Conservation (phyloP, 306 rosid genomes). For the Vigna unguiculata region DNA sequence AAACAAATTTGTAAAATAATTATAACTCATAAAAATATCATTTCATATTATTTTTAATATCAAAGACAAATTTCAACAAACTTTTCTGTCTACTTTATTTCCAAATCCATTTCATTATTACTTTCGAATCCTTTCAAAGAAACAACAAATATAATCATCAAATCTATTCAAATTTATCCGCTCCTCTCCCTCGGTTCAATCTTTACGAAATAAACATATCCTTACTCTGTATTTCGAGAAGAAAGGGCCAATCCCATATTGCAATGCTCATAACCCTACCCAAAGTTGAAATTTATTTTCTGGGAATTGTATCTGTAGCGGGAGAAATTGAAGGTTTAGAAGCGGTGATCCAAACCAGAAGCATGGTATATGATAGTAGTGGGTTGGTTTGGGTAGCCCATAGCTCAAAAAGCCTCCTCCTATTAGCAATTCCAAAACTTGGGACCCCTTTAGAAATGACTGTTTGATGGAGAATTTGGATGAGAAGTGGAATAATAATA, state of each 20-base stretch:
- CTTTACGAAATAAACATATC: no score
- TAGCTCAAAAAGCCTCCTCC: background rate
- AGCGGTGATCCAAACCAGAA: slow-evolving; percentile 12
- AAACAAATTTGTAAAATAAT: no score
- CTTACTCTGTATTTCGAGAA: background rate
- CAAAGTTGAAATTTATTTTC: background rate
- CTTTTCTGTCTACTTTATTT: no score
- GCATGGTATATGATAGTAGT: background rate
- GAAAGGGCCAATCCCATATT: background rate
- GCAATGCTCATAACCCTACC: background rate
- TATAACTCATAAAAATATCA: no score
- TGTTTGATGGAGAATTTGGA: slow-evolving; percentile 39
- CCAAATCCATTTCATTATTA: no score
- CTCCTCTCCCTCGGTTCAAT: no score
- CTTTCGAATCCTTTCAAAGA: no score
- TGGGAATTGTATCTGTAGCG: background rate
- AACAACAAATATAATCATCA: no score
- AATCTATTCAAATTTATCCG: no score
- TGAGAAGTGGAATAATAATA: slow-evolving; percentile 5
- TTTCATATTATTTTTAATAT: no score
- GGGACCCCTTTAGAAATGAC: slow-evolving; percentile 29
- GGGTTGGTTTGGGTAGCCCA: slow-evolving; percentile 36
- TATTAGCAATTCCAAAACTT: background rate
- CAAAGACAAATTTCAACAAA: no score
- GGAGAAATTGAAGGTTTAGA: background rate